Evolutionary conservation across 1,139 yeast species (phyloP).

Genomic region (Nakaseomyces delphensis): DNA sequence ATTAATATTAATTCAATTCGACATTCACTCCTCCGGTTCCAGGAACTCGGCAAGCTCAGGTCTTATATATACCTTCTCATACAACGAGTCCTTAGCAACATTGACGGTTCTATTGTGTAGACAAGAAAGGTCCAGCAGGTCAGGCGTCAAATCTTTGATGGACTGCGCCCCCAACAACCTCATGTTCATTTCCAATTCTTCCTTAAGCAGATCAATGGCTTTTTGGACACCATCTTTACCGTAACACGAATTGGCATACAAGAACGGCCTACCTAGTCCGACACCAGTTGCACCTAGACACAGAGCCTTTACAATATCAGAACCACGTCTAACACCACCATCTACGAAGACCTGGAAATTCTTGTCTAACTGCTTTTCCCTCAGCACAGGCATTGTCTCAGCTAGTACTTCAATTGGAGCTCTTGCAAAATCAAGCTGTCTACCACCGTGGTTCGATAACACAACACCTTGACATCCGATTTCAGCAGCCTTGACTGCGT

Average conservation of each 20-base stretch:
- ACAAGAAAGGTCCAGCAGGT: conserved; percentile 41
- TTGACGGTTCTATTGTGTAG: conserved; percentile 35
- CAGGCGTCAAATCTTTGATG: conserved; percentile 53
- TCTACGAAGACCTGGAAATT: conserved; percentile 42
- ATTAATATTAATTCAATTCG: not conserved
- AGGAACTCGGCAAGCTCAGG: conserved; percentile 15
- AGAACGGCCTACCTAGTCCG: conserved; percentile 64
- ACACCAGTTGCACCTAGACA: conserved; percentile 72
- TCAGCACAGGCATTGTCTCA: conserved; percentile 50
- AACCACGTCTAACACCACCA: conserved; percentile 53
- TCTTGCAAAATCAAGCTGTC: conserved; percentile 59
- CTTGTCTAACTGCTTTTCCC: conserved; percentile 43
- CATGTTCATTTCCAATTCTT: conserved; percentile 83
- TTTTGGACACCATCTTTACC: conserved; percentile 72
- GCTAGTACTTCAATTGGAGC: conserved; percentile 64
- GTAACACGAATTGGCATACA: conserved; percentile 62
- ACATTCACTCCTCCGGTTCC: not conserved
- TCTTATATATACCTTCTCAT: conserved; percentile 38
- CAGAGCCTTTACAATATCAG: conserved; percentile 58
- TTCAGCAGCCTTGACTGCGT: conserved; percentile 55
- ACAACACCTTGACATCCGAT: conserved; percentile 69
- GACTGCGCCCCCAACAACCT: conserved; percentile 69
- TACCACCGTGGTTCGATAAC: conserved; percentile 66
- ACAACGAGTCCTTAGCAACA: conserved; percentile 42
- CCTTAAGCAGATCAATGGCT: conserved; percentile 70